Evolutionary conservation across 129 eudicot species (phyloP).

Genomic region (Pittosporum tobira): DNA sequence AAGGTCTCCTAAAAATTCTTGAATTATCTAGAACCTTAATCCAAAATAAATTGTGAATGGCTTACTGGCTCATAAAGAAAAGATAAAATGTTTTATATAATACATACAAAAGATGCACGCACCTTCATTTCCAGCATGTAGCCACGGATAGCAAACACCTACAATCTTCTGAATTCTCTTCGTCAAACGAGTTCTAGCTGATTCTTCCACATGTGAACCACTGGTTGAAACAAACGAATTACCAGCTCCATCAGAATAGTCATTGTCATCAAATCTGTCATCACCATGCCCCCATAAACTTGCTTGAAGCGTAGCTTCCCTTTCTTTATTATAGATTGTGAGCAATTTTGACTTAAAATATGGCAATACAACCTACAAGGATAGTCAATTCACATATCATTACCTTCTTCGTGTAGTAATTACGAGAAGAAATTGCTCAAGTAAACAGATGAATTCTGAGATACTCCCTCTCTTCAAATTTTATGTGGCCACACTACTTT

Average conservation of each 20-base stretch:
- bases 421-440: not conserved
- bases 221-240: conserved; percentile 47
- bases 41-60: not conserved
- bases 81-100: not conserved
- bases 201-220: conserved; percentile 36
- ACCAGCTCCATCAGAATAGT: conserved; percentile 35
- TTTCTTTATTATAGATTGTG: conserved; percentile 69
- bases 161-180: conserved; percentile 53
- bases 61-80: no score
- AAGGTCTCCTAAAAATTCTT: not conserved
- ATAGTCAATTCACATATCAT: not conserved
- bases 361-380: conserved; percentile 82
- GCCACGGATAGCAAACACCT: conserved; percentile 88
- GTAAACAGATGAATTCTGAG: not conserved
- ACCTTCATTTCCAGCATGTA: conserved; percentile 99
- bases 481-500: no score
- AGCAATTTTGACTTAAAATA: conserved; percentile 89
- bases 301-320: conserved; percentile 99
- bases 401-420: not conserved
- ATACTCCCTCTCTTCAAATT: not conserved
- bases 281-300: conserved; percentile 89
- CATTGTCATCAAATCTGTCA: conserved; percentile 55
- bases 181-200: conserved; percentile 40
- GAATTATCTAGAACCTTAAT: not conserved
- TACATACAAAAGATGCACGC: conserved; percentile 2